phyloP scores from a whole-genome alignment of 106 monocot species.

The Dioscorea alata region DNA sequence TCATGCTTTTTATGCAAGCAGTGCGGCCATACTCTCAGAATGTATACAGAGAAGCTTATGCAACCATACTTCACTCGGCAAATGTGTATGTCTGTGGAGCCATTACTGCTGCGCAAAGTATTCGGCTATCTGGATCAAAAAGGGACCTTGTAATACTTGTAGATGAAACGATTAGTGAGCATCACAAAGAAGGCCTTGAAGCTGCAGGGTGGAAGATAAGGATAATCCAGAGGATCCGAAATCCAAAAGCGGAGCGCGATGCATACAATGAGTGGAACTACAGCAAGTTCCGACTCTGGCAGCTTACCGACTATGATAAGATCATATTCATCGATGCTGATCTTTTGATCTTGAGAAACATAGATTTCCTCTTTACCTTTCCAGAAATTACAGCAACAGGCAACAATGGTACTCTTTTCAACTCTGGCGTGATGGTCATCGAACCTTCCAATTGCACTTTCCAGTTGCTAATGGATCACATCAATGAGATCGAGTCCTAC shows the following conservation, averaged over 20 bases:
- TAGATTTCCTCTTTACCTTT: constrained; percentile 49
- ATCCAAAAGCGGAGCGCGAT: constrained; percentile 46
- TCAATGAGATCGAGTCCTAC: constrained; percentile 46
- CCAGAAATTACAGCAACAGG: constrained; percentile 56
- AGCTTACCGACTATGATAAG: constrained; percentile 64
- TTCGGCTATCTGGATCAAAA: constrained; percentile 39
- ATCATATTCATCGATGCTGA: constrained; percentile 71
- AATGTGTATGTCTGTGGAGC: constrained; percentile 60
- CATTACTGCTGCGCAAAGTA: constrained; percentile 62
- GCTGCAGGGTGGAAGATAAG: constrained; percentile 51
- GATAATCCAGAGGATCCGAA: constrained; percentile 48
- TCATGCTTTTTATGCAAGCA: constrained; percentile 6
- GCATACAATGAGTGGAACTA: constrained; percentile 72
- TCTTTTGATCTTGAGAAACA: constrained; percentile 42
- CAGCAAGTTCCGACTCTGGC: constrained; percentile 74
- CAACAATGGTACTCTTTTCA: constrained; percentile 57
- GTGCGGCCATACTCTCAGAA: constrained; percentile 10
- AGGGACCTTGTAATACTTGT: constrained; percentile 61
- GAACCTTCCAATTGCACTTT: constrained; percentile 68
- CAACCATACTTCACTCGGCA: constrained; percentile 64
- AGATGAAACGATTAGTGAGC: constrained; percentile 43
- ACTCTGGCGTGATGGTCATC: constrained; percentile 67
- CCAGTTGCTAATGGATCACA: constrained; percentile 49
- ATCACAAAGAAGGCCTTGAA: constrained; percentile 37
- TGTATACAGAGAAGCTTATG: constrained; percentile 41